Conservation (phyloP, 2,329 filamentous ascomycete species). For the Fusarium coffeatum region DNA sequence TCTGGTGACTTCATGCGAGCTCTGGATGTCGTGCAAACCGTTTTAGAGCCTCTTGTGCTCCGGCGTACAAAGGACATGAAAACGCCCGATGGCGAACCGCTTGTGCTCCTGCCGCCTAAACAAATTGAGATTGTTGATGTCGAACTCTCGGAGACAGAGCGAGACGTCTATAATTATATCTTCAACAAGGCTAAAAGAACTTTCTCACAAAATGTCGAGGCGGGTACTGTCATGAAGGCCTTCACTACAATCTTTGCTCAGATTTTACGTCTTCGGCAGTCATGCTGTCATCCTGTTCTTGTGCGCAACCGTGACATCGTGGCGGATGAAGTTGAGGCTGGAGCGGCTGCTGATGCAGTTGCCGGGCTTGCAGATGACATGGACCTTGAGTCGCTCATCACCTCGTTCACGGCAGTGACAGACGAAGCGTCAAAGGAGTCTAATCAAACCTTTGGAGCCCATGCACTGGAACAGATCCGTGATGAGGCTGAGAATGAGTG, state of each 20-base stretch:
- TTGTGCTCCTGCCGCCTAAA: constrained; percentile 86
- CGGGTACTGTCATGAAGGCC: constrained; percentile 92
- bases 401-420: constrained; percentile 80
- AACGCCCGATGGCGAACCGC: constrained; percentile 78
- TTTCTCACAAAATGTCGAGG: constrained; percentile 87
- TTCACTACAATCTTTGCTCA: constrained; percentile 98
- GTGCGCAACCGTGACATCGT: constrained; percentile 87
- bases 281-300: constrained; percentile 91
- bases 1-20: constrained; percentile 94
- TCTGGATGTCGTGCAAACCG: constrained; percentile 95
- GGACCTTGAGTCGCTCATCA: constrained; percentile 88
- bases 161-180: constrained; percentile 93
- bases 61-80: constrained; percentile 98
- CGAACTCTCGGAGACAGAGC: constrained; percentile 84
- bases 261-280: constrained; percentile 90
- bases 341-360: constrained; percentile 76
- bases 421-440: constrained; percentile 72
- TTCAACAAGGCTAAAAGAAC: constrained; percentile 84
- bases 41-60: constrained; percentile 94
- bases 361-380: constrained; percentile 93
- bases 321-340: constrained; percentile 87
- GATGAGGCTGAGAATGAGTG: constrained; percentile 90
- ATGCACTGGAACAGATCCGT: constrained; percentile 91
- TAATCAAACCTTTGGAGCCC: constrained; percentile 75
- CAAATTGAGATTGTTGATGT: constrained; percentile 88